phyloP scores from a whole-genome alignment of 2,329 filamentous ascomycete species.

The Epichloe elymi region DNA sequence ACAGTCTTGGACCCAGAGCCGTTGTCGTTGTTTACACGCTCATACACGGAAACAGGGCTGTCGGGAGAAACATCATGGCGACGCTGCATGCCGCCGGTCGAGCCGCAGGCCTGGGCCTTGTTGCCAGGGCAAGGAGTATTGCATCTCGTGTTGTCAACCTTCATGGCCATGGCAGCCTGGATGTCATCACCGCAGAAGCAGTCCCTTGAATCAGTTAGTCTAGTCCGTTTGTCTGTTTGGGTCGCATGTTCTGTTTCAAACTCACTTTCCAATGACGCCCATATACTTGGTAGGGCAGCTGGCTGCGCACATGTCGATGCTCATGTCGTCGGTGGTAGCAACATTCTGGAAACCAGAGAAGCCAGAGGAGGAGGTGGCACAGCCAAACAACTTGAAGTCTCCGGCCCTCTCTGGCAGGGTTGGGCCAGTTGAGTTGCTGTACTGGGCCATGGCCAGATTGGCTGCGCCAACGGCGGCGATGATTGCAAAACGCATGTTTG shows the following conservation, averaged over 20 bases:
- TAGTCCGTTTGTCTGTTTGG: not conserved
- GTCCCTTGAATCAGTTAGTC: slow-evolving; percentile 8
- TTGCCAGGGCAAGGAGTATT: slow-evolving; percentile 17
- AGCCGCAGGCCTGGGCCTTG: slow-evolving; percentile 14
- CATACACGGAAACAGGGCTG: slow-evolving; percentile 3
- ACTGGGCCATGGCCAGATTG: slow-evolving; percentile 16
- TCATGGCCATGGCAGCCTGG: slow-evolving; percentile 2
- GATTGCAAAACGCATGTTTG: slow-evolving; percentile 18
- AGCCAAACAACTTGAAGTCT: slow-evolving; percentile 15
- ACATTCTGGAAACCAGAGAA: slow-evolving; percentile 14
- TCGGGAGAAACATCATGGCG: not conserved
- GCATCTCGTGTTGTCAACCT: slow-evolving; percentile 11
- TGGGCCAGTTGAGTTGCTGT: slow-evolving; percentile 4
- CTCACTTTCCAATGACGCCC: slow-evolving; percentile 14
- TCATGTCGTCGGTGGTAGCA: slow-evolving; percentile 9
- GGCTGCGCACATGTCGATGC: slow-evolving; percentile 14
- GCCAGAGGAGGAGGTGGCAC: slow-evolving; percentile 9
- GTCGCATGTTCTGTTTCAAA: not conserved
- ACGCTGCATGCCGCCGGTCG: not conserved
- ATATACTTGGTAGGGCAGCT: slow-evolving; percentile 14
- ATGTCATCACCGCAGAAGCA: slow-evolving; percentile 18
- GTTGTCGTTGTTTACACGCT: not conserved
- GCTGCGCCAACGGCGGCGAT: slow-evolving; percentile 18
- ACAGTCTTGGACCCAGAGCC: not conserved
- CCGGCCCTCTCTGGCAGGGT: slow-evolving; percentile 9